Base-by-base conservation (phyloP, 140 eudicot species). In the Bidens hawaiensis region DNA sequence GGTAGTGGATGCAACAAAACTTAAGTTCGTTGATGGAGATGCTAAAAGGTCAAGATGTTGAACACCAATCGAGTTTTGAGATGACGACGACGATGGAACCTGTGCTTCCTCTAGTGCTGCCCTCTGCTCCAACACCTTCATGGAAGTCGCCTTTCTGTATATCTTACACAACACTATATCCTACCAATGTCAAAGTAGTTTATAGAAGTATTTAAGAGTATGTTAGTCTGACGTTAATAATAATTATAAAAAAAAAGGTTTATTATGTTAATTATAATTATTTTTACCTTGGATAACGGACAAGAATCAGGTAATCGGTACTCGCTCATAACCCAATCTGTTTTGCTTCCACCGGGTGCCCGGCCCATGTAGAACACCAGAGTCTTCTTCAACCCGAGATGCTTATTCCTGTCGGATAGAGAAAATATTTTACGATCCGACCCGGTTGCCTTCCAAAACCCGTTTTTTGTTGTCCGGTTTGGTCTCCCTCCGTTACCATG, bases 361-460 rank as follows among this genome's bases (percentile, higher is more conserved):
- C 97, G 69, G 11, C 95, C 97, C 65, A 60, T 48, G 73, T 89
- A 89, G 76, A 85, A 89, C 30, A 89, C 97, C 27, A 89, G 63
- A 5, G 91, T 89, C 70, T 89, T 89, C 73, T 73, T 89, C 18
- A 85, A 71, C 46, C 88, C 83, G 1, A 79, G 71, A 34, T 68
- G 36, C 81, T 71, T 76, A 55, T 78, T 88, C 1, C 83, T 83
- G 14, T 80, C 84, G 1, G 84, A 78, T 31, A 63, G 23, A 41
- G 82, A 71, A 31, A 73, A 38, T 12, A 89, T 81, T 57, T 79
- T 85, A 5, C 91, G 79, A 76, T 89, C 97, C 15, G 95, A 85
- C 4, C 97, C 97, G 0, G 97, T 89, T 33, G 97, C 97, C 77
- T 89, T 89, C 97, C 97, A 89, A 46, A 85, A 89, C 77, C 97